Evolutionary conservation across 192 early-diverging fungal species (phyloP).

Genomic region (Backusella tuberculispora): DNA sequence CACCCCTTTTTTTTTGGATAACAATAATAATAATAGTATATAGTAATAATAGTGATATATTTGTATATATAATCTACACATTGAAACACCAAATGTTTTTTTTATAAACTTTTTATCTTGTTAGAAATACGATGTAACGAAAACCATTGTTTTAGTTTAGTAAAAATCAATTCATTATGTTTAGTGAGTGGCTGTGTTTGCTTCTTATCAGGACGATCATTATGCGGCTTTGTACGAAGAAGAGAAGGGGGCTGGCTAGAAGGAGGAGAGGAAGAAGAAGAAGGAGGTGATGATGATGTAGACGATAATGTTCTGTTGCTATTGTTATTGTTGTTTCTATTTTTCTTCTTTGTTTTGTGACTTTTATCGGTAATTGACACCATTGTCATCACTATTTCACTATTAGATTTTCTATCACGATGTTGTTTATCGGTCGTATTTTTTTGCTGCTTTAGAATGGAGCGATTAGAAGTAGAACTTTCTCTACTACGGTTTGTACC

Average conservation of each 20-base stretch:
- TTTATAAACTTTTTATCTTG: not conserved
- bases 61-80: not conserved
- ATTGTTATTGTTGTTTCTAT: not conserved
- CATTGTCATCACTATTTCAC: not conserved
- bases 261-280: not conserved
- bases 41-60: too few species aligned
- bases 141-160: conserved; percentile 7
- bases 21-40: too few species aligned
- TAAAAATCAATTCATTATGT: not conserved
- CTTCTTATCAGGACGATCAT: not conserved
- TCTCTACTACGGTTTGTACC: not conserved
- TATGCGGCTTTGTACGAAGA: not conserved
- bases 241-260: not conserved
- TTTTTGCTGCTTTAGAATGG: not conserved
- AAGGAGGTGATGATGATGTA: not conserved
- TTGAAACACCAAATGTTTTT: not conserved
- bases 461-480: not conserved
- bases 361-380: not conserved
- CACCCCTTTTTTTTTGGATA: too few species aligned
- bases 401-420: not conserved
- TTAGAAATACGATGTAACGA: not conserved
- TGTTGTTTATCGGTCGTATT: conserved; percentile 1
- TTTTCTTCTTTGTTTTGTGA: not conserved
- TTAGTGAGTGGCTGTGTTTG: not conserved
- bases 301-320: too few species aligned